Evolutionary conservation across 2,329 filamentous ascomycete genomes (phyloP).

Genomic region (Microdochium nivale): DNA sequence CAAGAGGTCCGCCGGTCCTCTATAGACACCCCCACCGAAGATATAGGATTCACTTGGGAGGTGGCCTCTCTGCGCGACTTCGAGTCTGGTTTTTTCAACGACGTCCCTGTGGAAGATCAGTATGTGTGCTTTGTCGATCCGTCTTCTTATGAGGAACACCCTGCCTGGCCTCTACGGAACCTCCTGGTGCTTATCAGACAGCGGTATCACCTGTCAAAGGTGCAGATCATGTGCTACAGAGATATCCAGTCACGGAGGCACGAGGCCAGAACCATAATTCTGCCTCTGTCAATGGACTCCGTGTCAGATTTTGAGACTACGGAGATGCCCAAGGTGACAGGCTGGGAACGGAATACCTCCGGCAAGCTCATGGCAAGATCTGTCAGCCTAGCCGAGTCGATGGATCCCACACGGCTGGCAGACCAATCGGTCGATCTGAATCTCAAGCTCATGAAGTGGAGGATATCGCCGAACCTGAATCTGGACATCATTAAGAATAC

Average conservation of each 20-base stretch:
- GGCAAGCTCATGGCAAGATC: constrained; percentile 71
- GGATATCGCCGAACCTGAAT: constrained; percentile 80
- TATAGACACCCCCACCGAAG: constrained; percentile 27
- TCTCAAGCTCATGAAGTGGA: constrained; percentile 97
- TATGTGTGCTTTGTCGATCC: constrained; percentile 88
- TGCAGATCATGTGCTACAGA: constrained; percentile 84
- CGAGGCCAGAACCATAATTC: constrained; percentile 71
- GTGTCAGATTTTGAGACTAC: constrained; percentile 31
- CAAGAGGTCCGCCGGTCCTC: constrained; percentile 16
- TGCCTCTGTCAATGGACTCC: constrained; percentile 53
- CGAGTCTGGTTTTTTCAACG: constrained; percentile 81
- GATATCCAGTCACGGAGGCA: constrained; percentile 73
- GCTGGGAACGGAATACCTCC: constrained; percentile 80
- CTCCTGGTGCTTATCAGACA: constrained; percentile 77
- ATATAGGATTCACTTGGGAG: constrained; percentile 64
- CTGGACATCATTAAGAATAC: constrained; percentile 83
- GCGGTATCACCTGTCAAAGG: constrained; percentile 66
- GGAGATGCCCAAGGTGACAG: constrained; percentile 80
- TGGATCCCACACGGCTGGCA: constrained; percentile 81
- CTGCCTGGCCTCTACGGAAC: constrained; percentile 90
- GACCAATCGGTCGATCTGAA: constrained; percentile 95
- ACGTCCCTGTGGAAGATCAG: constrained; percentile 60
- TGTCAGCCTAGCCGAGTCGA: constrained; percentile 81
- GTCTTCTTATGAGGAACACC: constrained; percentile 79
- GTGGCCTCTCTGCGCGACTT: constrained; percentile 69